Evolutionary conservation across 2,329 filamentous ascomycete species (phyloP), one percentile per base, ranked within the genome.

Genomic region (Lasiodiplodia sp.): DNA sequence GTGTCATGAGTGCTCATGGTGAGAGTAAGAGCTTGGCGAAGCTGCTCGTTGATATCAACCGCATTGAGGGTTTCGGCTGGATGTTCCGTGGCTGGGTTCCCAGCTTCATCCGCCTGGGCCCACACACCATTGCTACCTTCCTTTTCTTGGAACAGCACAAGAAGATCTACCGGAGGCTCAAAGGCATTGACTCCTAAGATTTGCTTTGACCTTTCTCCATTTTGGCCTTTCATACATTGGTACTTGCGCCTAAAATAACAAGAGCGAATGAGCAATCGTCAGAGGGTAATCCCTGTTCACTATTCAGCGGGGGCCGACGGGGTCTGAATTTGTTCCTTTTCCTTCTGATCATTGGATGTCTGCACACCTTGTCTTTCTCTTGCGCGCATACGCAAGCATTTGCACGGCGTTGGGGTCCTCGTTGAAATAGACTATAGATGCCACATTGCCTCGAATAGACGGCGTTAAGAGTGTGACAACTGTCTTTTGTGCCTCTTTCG

Each of bases 71-170:
- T 1, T 78, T 92, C 62, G 81, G 86, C 55, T 97, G 93, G 93
- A 90, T 95, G 87, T 96, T 96, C 81, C 92, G 92, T 79, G 93
- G 93, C 70, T 96, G 93, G 92, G 89, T 94, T 57, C 93, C 93
- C n/a, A 90, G 88, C 76, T 91, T 91, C 72, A 88, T 90, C 68
- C 83, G 88, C 8, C 78, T 91, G 23, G 88, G 88, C 2, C 88
- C 88, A 44, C 93, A 97, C 83, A 97, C 93, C 8, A 92, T 97
- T 70, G 91, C 91, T 74, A 97, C 93, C 44, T 94, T 97, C 79
- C 78, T 97, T 75, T 94, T 96, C 79, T 79, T 97, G 76, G 93
- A 97, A 79, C 90, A 93, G 78, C 93, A 97, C 80, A 93, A 94
- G 83, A 92, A 91, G 79, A 79, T 90, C 31, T 96, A 93, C 81